Conservation (phyloP, 148 eudicot species). For the Fagopyrum esculentum region DNA sequence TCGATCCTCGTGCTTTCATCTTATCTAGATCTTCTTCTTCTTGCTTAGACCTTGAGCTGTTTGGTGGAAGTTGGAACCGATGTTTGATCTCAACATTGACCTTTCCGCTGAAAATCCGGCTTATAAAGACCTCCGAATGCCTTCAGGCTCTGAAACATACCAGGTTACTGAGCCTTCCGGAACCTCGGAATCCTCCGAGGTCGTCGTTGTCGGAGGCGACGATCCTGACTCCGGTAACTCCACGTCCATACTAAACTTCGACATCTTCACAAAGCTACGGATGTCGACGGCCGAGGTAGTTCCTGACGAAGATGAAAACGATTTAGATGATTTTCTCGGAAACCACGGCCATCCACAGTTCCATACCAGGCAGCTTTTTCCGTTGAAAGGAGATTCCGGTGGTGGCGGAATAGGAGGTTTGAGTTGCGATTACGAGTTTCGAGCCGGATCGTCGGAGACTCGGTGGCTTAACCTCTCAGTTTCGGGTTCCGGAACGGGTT, state of each 20-base stretch:
- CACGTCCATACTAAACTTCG: slow-evolving; percentile 21
- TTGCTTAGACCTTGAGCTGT: neutral
- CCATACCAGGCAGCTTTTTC: slow-evolving; percentile 25
- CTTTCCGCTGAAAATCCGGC: neutral
- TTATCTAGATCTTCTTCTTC: neutral
- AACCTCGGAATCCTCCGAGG: slow-evolving; percentile 28
- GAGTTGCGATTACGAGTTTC: neutral
- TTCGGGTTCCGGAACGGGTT: slow-evolving; percentile 29
- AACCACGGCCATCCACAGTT: slow-evolving; percentile 30
- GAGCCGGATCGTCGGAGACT: slow-evolving; percentile 17
- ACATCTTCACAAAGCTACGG: slow-evolving; percentile 22
- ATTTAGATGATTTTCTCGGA: slow-evolving; percentile 43
- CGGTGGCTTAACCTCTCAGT: slow-evolving; percentile 37
- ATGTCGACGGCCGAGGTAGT: slow-evolving; percentile 42
- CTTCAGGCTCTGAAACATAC: slow-evolving; percentile 9
- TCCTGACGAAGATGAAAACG: slow-evolving; percentile 22
- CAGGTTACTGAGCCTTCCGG: slow-evolving; percentile 16
- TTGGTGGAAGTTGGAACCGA: slow-evolving; percentile 9
- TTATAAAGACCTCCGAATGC: slow-evolving; percentile 23
- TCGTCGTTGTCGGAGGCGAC: slow-evolving; percentile 18
- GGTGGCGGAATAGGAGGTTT: slow-evolving; percentile 18
- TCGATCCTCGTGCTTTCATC: neutral
- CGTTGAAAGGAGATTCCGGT: slow-evolving; percentile 28
- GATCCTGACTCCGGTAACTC: slow-evolving; percentile 19
- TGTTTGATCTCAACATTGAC: slow-evolving; percentile 39